Evolutionary conservation across 768 basidiomycete species (phyloP).

Genomic region (Chalciporus piperatus): DNA sequence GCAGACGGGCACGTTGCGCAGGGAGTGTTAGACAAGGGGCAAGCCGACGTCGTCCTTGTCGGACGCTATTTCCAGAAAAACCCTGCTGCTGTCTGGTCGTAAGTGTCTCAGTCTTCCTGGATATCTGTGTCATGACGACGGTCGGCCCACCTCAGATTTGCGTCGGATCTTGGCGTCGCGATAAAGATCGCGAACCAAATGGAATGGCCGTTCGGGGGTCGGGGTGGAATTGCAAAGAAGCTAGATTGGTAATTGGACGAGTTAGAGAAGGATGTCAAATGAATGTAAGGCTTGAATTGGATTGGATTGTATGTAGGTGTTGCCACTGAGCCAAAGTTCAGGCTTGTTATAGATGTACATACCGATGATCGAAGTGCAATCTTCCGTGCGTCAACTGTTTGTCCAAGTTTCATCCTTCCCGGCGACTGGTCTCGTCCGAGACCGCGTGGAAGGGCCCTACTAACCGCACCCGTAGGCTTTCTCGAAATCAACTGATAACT

Average conservation of each 20-base stretch:
- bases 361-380: no score
- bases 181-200: conserved; percentile 52
- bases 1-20: conserved; percentile 41
- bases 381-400: no score
- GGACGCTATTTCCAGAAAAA: conserved; percentile 61
- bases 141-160: conserved; percentile 32
- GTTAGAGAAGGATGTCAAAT: no score
- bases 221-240: conserved; percentile 18
- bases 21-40: conserved; percentile 39
- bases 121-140: neutral
- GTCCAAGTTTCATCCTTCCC: no score
- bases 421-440: no score
- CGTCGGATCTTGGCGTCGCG: conserved; percentile 52
- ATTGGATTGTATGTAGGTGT: no score
- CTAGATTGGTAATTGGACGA: conserved; percentile 12
- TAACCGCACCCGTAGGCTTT: no score
- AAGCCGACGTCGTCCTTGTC: conserved; percentile 48
- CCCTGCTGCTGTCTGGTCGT: conserved; percentile 44
- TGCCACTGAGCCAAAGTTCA: no score
- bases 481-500: no score
- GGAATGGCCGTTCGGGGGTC: conserved; percentile 49
- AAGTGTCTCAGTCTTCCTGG: conserved; percentile 5
- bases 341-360: no score
- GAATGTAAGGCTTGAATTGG: no score
- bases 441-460: no score